Base-by-base conservation (phyloP, 2,329 filamentous ascomycete species). In the Phialemoniopsis sp. region DNA sequence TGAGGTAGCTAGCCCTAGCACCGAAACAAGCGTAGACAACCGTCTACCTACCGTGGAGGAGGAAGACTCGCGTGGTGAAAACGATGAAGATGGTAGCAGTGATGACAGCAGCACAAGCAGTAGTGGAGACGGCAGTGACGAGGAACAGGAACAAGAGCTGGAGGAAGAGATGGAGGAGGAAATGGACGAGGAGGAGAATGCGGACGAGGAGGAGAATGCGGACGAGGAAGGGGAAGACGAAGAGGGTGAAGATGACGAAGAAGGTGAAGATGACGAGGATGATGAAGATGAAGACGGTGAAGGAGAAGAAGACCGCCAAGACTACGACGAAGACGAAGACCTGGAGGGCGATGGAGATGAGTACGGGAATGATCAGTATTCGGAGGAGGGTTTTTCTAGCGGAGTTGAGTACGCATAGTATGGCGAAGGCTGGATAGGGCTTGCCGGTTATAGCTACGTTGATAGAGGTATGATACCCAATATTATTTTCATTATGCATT, bases 111-210 rank as follows among this genome's bases (percentile, higher is more conserved):
- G 21, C 21, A 26, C 21, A 10, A 26, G 6, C 21, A 26, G 21
- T 10, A 26, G 21, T 10, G 10, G 21, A 6, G 21, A 10, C 21
- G 21, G 21, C 21, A 10, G 10, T 26, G 21, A 26, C 21, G 6
- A 26, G 10, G 30, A 34, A 34, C 13, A 30, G 34, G 39, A 41
- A 28, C 19, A 32, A 17, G 4, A 16, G 19, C 19, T 21, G 28
- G 21, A 16, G 30, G 30, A 39, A 29, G 5, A 18, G 31, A 21
- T 46, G 42, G 46, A 50, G 17, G 48, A 49, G 6, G 47, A 43
- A 13, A 46, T 37, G 15, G 47, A 49, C 45, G 50, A 51, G 43
- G 50, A 49, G 43, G 30, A 32, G 12, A 34, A 32, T 19, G 38
- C 26, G 10, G 33, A 43, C 7, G 32, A 40, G 13, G 29, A 42